Base-by-base conservation (phyloP, 2,329 filamentous ascomycete species). In the Epichloe hybrida region DNA sequence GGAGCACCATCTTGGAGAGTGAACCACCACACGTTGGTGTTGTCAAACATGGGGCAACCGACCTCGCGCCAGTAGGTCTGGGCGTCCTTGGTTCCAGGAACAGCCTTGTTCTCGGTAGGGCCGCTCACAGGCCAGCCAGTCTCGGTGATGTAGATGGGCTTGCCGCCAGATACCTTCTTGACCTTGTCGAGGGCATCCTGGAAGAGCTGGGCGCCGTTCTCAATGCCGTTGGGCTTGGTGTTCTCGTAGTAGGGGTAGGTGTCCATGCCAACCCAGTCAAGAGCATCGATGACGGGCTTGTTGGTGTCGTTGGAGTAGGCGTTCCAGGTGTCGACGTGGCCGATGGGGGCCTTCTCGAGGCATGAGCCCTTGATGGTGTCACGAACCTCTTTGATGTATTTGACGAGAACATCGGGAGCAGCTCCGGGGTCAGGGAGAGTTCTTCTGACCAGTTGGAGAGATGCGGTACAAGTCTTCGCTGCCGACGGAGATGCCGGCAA, bases 251-350 rank as follows among this genome's bases (percentile, higher is more conserved):
- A 95, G 20, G 77, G 87, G 77, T 93, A 94, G 17, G 83, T 84
- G 64, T 95, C 88, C 64, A 91, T 80, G 57, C 89, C 89, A 53
- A 95, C 67, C 76, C 81, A 95, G 72, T 95, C 88, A 55, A 75
- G 70, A 40, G 77, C 79, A 9, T 81, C 72, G 53, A 88, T 80
- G 53, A 94, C 80, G 41, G 75, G 79, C 46, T 69, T 67, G 76
- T 91, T 94, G 61, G 82, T 79, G 48, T 69, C 66, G 66, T 94
- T 88, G 63, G 80, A 80, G 74, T 81, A 90, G 49, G 79, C 80
- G 37, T 83, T 88, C 88, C 88, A 95, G 48, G 89, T 94, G 64
- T 95, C 89, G 63, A 95, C 88, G 68, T 95, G 89, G 49, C 88
- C 88, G 53, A 95, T 72, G 17, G 79, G 72, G 44, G 72, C 75